phyloP scores from a whole-genome alignment of 768 basidiomycete genomes.

The Tylopilus felleus region DNA sequence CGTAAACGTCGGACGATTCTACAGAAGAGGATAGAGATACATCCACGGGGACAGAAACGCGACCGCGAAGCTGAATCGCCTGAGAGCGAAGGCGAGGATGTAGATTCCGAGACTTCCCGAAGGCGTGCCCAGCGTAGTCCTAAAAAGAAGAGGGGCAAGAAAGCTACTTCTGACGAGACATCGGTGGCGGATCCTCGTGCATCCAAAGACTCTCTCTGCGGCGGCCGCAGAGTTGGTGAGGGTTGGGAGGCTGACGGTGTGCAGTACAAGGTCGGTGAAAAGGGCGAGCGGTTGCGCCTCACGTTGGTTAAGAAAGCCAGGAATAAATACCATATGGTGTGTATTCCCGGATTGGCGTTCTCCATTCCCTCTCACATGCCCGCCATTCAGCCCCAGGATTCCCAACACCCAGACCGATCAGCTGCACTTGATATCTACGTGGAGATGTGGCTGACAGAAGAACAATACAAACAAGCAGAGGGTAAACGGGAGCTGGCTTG shows the following conservation, averaged over 20 bases:
- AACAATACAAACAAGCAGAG: conserved; percentile 65
- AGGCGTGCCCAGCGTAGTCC: conserved; percentile 10
- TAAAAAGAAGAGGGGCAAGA: conserved; percentile 58
- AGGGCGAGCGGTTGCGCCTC: conserved; percentile 67
- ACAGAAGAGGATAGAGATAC: conserved; percentile 49
- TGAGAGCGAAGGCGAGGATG: conserved; percentile 30
- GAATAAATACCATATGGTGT: conserved; percentile 71
- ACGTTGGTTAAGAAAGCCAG: conserved; percentile 68
- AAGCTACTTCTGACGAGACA: conserved; percentile 39
- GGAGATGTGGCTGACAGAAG: conserved; percentile 78
- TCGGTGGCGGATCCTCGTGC: conserved; percentile 46
- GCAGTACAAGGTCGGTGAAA: conserved; percentile 65
- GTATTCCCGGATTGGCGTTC: conserved; percentile 19
- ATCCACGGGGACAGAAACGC: conserved; percentile 60
- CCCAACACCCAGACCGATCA: conserved; percentile 70
- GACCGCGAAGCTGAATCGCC: conserved; percentile 53
- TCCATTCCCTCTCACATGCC: conserved; percentile 4
- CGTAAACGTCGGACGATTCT: conserved; percentile 57
- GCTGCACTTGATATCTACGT: conserved; percentile 68
- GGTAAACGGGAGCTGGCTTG: conserved; percentile 58
- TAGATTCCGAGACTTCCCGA: conserved; percentile 10
- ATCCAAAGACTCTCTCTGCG: conserved; percentile 50
- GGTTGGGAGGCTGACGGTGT: conserved; percentile 74
- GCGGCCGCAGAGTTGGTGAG: conserved; percentile 62
- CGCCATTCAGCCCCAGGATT: conserved; percentile 65